Evolutionary conservation across 805 yeast species (phyloP).

Genomic region (Citeromyces matritensis): DNA sequence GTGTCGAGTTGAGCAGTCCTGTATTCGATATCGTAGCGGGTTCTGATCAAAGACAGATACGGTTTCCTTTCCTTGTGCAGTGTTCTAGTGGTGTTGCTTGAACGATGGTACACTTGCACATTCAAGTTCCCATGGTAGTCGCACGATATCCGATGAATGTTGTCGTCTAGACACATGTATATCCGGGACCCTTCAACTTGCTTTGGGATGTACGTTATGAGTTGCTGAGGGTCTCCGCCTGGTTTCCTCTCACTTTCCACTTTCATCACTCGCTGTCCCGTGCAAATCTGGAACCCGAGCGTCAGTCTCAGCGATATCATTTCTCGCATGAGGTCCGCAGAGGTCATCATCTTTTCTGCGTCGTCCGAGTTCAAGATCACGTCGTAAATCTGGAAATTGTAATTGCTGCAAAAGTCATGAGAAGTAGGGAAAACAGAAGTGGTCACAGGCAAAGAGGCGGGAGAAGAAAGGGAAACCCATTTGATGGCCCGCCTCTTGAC

Average conservation of each 20-base stretch:
- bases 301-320: slow-evolving; percentile 76
- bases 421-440: slow-evolving; percentile 64
- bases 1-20: slow-evolving; percentile 41
- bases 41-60: slow-evolving; percentile 48
- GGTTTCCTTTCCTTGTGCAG: slow-evolving; percentile 6
- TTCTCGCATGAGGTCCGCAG: slow-evolving; percentile 59
- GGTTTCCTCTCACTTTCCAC: slow-evolving; percentile 50
- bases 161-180: slow-evolving; percentile 66
- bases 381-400: slow-evolving; percentile 73
- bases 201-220: slow-evolving; percentile 41
- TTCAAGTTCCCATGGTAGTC: slow-evolving; percentile 60
- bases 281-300: slow-evolving; percentile 83
- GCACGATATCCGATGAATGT: slow-evolving; percentile 71
- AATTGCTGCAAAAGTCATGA: slow-evolving; percentile 55
- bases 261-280: slow-evolving; percentile 49
- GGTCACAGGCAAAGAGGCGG: slow-evolving; percentile 82
- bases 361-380: slow-evolving; percentile 49
- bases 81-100: slow-evolving; percentile 17
- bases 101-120: slow-evolving; percentile 50
- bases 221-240: slow-evolving; percentile 34
- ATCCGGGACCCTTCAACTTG: slow-evolving; percentile 39
- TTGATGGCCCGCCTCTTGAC: slow-evolving; percentile 57
- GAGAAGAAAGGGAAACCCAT: slow-evolving; percentile 89
- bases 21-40: slow-evolving; percentile 63
- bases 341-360: slow-evolving; percentile 31